Percentiles rank a stretch among this genome's conserved stretches.
Conservation (phyloP, 202 grass and related monocot species). For the Hordeum pubiflorum region DNA sequence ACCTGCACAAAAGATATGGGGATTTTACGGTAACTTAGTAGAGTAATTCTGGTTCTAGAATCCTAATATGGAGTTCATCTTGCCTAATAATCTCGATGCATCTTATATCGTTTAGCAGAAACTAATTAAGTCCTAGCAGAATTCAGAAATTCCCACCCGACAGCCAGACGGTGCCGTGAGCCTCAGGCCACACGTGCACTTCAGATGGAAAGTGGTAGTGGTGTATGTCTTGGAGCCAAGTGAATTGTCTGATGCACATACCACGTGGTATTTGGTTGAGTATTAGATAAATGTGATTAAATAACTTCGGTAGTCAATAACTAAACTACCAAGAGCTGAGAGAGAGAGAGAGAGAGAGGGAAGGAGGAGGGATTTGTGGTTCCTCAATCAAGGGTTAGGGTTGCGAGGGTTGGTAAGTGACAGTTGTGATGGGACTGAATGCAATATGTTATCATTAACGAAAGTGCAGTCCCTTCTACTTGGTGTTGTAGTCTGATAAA, state of each 20-base stretch:
- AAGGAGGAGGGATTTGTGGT: no score
- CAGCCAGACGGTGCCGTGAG: background rate
- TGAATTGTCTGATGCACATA: background rate
- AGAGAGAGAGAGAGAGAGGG: no score
- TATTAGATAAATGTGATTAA: background rate
- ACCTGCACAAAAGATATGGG: conserved; percentile 51
- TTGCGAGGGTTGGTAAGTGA: background rate
- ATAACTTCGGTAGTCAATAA: background rate
- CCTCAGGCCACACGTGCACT: background rate
- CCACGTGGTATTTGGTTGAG: background rate
- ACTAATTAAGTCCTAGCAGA: background rate
- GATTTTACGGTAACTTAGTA: background rate
- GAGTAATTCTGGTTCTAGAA: background rate
- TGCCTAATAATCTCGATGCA: background rate
- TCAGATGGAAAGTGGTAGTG: background rate
- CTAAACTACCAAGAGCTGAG: background rate
- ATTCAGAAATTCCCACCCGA: background rate
- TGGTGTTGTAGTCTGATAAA: background rate
- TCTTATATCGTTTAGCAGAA: background rate
- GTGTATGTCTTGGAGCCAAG: background rate
- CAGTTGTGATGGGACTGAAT: background rate
- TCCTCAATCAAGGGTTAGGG: background rate
- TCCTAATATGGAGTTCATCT: background rate
- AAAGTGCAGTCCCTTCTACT: background rate
- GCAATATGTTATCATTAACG: background rate